Base-by-base conservation (phyloP, 108 stramenopile species). In the Cylindrotheca fusiformis region DNA sequence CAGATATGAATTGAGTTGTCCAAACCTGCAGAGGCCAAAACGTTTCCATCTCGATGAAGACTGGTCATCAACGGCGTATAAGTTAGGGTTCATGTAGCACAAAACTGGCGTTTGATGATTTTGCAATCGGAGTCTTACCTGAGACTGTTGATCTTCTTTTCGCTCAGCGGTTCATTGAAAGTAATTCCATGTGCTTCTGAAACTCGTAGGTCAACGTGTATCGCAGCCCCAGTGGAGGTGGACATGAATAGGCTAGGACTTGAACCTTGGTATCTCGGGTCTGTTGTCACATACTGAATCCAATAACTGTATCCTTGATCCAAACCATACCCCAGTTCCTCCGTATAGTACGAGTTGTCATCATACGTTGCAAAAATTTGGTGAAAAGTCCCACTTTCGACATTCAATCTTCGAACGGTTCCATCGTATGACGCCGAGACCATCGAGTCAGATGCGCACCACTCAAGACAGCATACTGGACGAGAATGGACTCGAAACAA, bases 321-420 rank as follows among this genome's bases (percentile, higher is more conserved):
- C 23, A 83, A 47, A 3, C 80, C 78, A 57, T 68, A 83, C 2
- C 93, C 89, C 52, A 82, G 54, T 48, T 81, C 78, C 25, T 80
- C 79, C 50, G 72, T 71, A 48, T 77, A 85, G 23, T 69, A 59
- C 2, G 63, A 22, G 21, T 74, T 68, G 62, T 85, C 90, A 44
- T 78, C 75, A 61, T 87, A 90, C 4, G 86, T 87, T 3, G 90
- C 93, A 79, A 94, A 91, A 18, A 89, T 71, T 51, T 94, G 78
- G 30, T 72, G 36, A 71, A 86, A 85, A 0, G 54, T 70, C 31
- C 78, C 69, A 17, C 62, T 79, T 55, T 79, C 75, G 0, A 79
- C 80, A 54, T 93, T 81, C 31, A 87, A 77, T 18, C 50, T 3
- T 17, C 91, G 76, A n/a, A 88, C 82, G 0, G 84, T 77, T 17